These are phyloP conservation scores for Gracilaria domingensis DNA, from an alignment of 23 red algal species.

Conservation along the genomic window DNA sequence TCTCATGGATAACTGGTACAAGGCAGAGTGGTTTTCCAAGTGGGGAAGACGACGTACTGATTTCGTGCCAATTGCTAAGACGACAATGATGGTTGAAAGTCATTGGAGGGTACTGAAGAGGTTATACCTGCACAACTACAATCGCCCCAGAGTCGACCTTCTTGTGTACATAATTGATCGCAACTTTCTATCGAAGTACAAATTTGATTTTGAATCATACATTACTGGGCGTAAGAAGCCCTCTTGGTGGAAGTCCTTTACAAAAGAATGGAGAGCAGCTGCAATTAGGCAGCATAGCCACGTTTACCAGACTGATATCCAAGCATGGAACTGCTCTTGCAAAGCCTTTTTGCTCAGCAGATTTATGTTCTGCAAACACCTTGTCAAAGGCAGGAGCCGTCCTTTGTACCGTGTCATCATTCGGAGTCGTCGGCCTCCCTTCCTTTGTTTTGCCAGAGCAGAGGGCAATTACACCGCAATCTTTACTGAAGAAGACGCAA, in stretches of 20 bases:
- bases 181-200: not conserved
- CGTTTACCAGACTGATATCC: not conserved
- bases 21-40: too few species aligned
- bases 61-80: not conserved
- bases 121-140: constrained; percentile 8
- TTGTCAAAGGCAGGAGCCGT: not conserved
- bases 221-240: constrained; percentile 2
- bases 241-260: constrained; percentile 7
- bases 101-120: constrained; percentile 25
- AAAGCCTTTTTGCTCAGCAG: not conserved
- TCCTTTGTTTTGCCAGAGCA: not conserved
- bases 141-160: constrained; percentile 7
- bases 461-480: not conserved
- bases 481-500: not conserved
- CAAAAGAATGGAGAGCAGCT: not conserved
- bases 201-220: not conserved
- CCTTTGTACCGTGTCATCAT: not conserved
- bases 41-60: not conserved
- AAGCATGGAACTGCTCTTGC: not conserved
- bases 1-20: too few species aligned
- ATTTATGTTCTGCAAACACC: constrained; percentile 19
- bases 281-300: not conserved
- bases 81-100: constrained; percentile 5
- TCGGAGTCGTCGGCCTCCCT: not conserved
- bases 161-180: not conserved